A percentile compares a stretch with the other conserved stretches of the same genome.
phyloP scores from a whole-genome alignment of 2,329 filamentous ascomycete genomes.

The Talaromyces sp. region DNA sequence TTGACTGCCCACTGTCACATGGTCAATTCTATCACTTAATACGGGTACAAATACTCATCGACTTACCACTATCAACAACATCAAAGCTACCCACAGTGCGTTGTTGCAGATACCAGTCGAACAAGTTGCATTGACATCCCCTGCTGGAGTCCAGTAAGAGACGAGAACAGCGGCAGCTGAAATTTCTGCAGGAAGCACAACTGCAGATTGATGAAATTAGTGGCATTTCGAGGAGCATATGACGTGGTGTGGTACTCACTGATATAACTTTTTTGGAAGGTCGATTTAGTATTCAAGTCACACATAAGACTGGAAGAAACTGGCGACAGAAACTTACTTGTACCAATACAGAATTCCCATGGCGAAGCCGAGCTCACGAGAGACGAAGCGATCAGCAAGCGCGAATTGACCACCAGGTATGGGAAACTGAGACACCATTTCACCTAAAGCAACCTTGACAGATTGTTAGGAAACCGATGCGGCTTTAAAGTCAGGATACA shows the following conservation, averaged over 20 bases:
- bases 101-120: conserved; percentile 22
- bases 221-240: neutral
- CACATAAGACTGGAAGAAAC: neutral
- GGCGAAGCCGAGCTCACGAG: conserved; percentile 41
- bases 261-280: neutral
- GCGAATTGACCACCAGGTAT: conserved; percentile 44
- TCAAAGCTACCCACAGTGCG: conserved; percentile 53
- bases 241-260: neutral
- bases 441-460: conserved; percentile 46
- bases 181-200: conserved; percentile 50
- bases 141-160: conserved; percentile 54
- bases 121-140: conserved; percentile 33
- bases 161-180: conserved; percentile 63
- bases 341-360: conserved; percentile 50
- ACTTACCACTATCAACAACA: conserved; percentile 54
- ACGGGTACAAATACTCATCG: neutral
- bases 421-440: conserved; percentile 42
- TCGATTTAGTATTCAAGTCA: neutral
- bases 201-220: neutral
- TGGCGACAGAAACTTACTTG: conserved; percentile 33
- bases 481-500: neutral
- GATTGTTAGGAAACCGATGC: conserved; percentile 25
- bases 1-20: conserved; percentile 33
- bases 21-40: neutral
- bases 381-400: conserved; percentile 45